Base-by-base conservation (phyloP, 176 grass and related monocot genomes). In the Thinopyrum elongatum region DNA sequence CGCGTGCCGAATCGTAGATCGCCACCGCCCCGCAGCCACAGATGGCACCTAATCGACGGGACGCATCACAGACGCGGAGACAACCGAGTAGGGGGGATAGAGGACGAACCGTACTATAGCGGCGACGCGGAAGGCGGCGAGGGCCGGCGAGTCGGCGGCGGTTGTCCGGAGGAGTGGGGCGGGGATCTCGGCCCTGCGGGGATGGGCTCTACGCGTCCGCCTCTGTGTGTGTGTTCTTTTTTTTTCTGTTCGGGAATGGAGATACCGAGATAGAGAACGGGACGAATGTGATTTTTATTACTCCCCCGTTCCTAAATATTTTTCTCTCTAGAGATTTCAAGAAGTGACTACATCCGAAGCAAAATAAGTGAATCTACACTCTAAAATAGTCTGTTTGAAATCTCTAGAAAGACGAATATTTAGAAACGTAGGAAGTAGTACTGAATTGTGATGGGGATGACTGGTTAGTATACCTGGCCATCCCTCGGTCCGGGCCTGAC, bases 181-280 rank as follows among this genome's bases (percentile, higher is more conserved):
- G 2, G 71, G 70, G 70, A 27, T 74, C 70, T 74, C 70, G 70
- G 49, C 5, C 49, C 16, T 53, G 49, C 49, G 49, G 49, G 16
- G 16, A 53, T 53, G 49, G 49, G 53, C 53, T 57, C 51, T 57
- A 21, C 51, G 53, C 47, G 15, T 51, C 47, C 47, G 69, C 70
- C 70, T 14, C 13, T 74, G 36, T 46, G 23, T 8, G 33, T 17
- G 42, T 46, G 42, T 14, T 46, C 23, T 8, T 17, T 74, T 13
- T 36, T 73, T 49, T 74, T 47, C 71, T 74, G 71, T 49, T 74
- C 14, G 71, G 71, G 41, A 74, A 74, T 74, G 71, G 41, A 47
- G 70, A 74, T 74, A 17, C n/a, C n/a, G 39, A 16, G 71, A 74
- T 47, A 41, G 34, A 16, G 23, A 74, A 74, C 71, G 71, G 71